phyloP scores from a whole-genome alignment of 495 filamentous ascomycete species.

The Penicillium tannophilum region DNA sequence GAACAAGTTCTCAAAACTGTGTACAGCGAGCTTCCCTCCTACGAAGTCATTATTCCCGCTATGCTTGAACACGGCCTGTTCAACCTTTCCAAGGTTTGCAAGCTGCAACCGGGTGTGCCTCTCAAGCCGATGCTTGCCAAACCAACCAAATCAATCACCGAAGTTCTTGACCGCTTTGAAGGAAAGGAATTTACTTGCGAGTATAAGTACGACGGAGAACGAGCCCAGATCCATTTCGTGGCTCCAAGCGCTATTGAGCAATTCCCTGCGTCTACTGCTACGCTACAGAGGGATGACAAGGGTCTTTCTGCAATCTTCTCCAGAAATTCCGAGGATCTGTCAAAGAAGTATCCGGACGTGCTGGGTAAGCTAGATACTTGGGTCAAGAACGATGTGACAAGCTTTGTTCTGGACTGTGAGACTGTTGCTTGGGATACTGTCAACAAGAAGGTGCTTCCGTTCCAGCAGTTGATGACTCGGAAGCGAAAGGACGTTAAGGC shows the following conservation, averaged over 20 bases:
- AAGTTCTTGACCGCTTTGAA: slow-evolving; percentile 96
- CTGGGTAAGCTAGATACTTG: slow-evolving; percentile 82
- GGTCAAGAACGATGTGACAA: slow-evolving; percentile 86
- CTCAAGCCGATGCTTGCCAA: slow-evolving; percentile 99
- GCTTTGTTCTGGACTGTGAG: slow-evolving; percentile 96
- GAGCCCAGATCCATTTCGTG: slow-evolving; percentile 97
- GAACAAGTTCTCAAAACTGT: slow-evolving; percentile 86
- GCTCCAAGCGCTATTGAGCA: slow-evolving; percentile 74
- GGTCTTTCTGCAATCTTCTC: slow-evolving; percentile 91
- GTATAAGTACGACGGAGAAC: slow-evolving; percentile 97
- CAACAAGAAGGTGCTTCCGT: slow-evolving; percentile 92
- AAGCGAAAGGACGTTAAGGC: slow-evolving; percentile 96
- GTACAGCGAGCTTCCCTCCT: slow-evolving; percentile 92
- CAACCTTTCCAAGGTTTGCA: slow-evolving; percentile 80
- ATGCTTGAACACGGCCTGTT: slow-evolving; percentile 85
- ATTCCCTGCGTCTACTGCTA: slow-evolving; percentile 52
- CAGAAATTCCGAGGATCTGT: slow-evolving; percentile 92
- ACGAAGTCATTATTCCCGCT: slow-evolving; percentile 90
- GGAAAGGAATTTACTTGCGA: slow-evolving; percentile 95
- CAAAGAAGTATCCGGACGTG: slow-evolving; percentile 97
- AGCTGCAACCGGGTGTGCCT: slow-evolving; percentile 89
- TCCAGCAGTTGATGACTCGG: slow-evolving; percentile 96
- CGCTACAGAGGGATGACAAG: slow-evolving; percentile 54
- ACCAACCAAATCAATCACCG: slow-evolving; percentile 97
- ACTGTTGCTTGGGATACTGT: slow-evolving; percentile 95